Base-by-base conservation (phyloP, 2,329 filamentous ascomycete genomes). In the Tolypocladium ovalisporum region DNA sequence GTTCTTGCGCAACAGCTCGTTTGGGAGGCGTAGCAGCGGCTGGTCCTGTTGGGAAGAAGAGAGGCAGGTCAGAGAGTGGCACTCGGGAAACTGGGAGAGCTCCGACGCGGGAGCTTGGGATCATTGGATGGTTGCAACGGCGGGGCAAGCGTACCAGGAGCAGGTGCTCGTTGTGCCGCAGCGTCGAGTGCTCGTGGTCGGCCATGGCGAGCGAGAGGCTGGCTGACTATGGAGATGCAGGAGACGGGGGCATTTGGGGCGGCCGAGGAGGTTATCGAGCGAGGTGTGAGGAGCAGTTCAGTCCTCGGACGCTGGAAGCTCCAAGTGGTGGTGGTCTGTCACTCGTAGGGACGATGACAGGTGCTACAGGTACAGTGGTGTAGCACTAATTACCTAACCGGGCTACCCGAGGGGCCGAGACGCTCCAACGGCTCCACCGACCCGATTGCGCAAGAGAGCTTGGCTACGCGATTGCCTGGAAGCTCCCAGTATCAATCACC, bases 1-100 rank as follows among this genome's bases (percentile, higher is more conserved):
- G 75, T 96, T 97, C 71, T 94, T 93, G 57, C 91, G 88, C 27
- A 95, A 86, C 58, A 97, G 87, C 70, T 97, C 94, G 73, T 93
- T 88, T 22, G 94, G 94, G 27, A 97, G 84, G 37, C 92, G 90
- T 63, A 99, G 85, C 63, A 97, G 88, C 4, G 93, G 88, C 81
- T 97, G 93, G 69, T 99, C 94, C 91, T 93, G 62, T 27, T 51
- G 15, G 15, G 40, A 6, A 24, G 12, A 52, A 47, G 17, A 27
- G 19, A 39, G 39, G 17, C 22, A 39, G 22, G 15, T 35, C n/a
- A n/a, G 27, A 53, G 56, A 39, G 24, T 39, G 54, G 54, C 51
- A 40, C 54, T n/a, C 13, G 22, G n/a, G 32, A 22, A 9, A 22
- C 39, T 37, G 19, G 24, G 22, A 19, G 27, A 42, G 29, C 22